Evolutionary conservation across 495 filamentous ascomycete species (phyloP).

Genomic region (Penicillium angulare): DNA sequence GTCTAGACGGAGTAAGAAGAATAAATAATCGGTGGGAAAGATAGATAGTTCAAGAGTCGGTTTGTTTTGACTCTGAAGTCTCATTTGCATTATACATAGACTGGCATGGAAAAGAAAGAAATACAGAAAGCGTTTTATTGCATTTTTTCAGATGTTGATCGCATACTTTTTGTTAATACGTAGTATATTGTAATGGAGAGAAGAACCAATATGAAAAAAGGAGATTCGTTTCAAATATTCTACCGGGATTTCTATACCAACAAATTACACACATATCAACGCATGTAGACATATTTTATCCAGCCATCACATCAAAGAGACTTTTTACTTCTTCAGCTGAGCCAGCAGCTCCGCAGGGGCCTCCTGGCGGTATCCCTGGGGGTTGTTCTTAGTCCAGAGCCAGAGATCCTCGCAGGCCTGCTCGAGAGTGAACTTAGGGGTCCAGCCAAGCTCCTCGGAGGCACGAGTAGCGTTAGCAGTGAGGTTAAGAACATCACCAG

Average conservation of each 20-base stretch:
- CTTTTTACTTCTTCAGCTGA: conserved; percentile 58
- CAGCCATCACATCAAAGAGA: neutral
- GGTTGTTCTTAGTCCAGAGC: conserved; percentile 95
- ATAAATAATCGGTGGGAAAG: conserved; percentile 11
- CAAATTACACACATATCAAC: conserved; percentile 8
- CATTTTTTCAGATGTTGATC: no score
- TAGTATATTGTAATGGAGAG: neutral
- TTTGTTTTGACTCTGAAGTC: neutral
- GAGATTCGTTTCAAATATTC: conserved; percentile 45
- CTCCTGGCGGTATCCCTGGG: conserved; percentile 86
- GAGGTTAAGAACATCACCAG: conserved; percentile 90
- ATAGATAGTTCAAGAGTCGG: neutral
- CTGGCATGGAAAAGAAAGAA: neutral
- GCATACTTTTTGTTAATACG: neutral
- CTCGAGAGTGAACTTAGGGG: conserved; percentile 85
- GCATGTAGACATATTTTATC: conserved; percentile 4
- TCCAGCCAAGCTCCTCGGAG: conserved; percentile 87
- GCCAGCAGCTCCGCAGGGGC: conserved; percentile 82
- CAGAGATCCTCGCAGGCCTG: conserved; percentile 92
- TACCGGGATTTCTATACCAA: conserved; percentile 26
- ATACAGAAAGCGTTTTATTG: neutral
- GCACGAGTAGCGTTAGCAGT: conserved; percentile 88
- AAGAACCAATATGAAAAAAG: conserved; percentile 21
- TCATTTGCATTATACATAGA: no score
- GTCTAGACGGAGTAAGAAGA: conserved; percentile 46